A percentile compares a stretch with the other conserved stretches of the same genome.
These are phyloP conservation scores for Ciborinia camelliae DNA, from an alignment of 2,329 filamentous ascomycete genomes.

Conservation along the genomic window DNA sequence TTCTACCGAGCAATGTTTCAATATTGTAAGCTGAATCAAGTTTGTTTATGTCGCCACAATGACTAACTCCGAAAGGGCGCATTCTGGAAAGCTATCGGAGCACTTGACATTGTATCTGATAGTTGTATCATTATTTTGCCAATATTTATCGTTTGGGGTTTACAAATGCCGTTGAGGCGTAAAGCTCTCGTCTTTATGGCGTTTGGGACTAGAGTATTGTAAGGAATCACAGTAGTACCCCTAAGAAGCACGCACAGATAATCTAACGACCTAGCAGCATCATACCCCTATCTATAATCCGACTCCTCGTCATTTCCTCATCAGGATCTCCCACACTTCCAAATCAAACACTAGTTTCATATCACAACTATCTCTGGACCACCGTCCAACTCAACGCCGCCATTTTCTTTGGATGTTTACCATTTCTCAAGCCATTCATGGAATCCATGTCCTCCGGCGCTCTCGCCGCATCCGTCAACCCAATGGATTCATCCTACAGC, in stretches of 20 bases:
- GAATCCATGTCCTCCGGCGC: constrained; percentile 26
- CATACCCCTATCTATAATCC: constrained; percentile 35
- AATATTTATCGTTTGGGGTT: constrained; percentile 45
- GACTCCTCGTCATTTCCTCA: constrained; percentile 23
- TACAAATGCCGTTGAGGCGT: constrained; percentile 43
- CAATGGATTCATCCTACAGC: constrained; percentile 22
- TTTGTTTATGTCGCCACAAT: background rate
- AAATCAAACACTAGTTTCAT: constrained; percentile 24
- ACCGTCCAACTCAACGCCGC: constrained; percentile 28
- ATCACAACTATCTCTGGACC: constrained; percentile 24
- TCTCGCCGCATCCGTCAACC: constrained; percentile 21
- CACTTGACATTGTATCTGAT: constrained; percentile 48
- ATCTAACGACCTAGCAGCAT: constrained; percentile 33
- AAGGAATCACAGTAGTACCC: constrained; percentile 23
- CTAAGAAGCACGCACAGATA: too few species aligned
- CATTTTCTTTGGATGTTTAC: constrained; percentile 27
- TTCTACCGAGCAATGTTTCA: constrained; percentile 26
- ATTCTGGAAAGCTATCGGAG: constrained; percentile 49
- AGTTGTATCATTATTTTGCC: constrained; percentile 46
- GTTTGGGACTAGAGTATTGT: constrained; percentile 37
- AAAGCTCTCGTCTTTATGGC: constrained; percentile 25
- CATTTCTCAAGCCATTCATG: constrained; percentile 30
- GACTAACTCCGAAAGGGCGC: constrained; percentile 14
- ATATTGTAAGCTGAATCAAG: constrained; percentile 22
- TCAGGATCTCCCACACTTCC: constrained; percentile 12